Conservation (phyloP, 1,284 basidiomycete genomes). For the Binderoboletus segoi region DNA sequence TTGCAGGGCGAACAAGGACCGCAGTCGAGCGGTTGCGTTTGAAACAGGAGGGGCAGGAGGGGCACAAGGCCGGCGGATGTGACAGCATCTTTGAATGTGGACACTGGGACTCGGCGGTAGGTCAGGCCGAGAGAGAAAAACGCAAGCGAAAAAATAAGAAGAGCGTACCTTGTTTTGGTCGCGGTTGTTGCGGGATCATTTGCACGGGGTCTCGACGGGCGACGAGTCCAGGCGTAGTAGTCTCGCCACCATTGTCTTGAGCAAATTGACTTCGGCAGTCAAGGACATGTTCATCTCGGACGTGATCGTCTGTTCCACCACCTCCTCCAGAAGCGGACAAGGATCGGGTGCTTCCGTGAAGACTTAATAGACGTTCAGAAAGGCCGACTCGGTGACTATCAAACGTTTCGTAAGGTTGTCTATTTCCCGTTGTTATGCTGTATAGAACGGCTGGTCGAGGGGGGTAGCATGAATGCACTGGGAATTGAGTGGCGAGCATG, state of each 20-base stretch:
- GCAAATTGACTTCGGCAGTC: slow-evolving; percentile 66
- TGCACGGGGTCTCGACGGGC: no score
- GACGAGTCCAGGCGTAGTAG: no score
- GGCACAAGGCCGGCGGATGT: no score
- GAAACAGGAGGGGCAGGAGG: no score
- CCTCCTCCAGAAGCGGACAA: slow-evolving; percentile 91
- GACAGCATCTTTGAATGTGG: no score
- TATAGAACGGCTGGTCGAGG: neutral
- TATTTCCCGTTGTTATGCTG: slow-evolving; percentile 96
- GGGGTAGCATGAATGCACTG: neutral
- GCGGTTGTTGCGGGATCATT: no score
- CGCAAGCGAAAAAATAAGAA: no score
- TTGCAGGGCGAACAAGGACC: no score
- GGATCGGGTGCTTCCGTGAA: slow-evolving; percentile 95
- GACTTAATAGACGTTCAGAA: slow-evolving; percentile 92
- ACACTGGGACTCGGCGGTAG: no score
- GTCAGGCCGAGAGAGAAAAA: no score
- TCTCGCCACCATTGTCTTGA: slow-evolving; percentile 72
- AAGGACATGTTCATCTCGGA: slow-evolving; percentile 45
- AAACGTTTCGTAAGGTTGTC: slow-evolving; percentile 92
- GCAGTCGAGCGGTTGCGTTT: no score
- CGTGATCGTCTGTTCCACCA: slow-evolving; percentile 90
- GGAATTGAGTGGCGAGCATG: neutral
- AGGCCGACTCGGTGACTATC: slow-evolving; percentile 90
- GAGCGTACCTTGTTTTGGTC: no score